phyloP scores from a whole-genome alignment of 768 basidiomycete genomes.

The Tylopilus sp. region DNA sequence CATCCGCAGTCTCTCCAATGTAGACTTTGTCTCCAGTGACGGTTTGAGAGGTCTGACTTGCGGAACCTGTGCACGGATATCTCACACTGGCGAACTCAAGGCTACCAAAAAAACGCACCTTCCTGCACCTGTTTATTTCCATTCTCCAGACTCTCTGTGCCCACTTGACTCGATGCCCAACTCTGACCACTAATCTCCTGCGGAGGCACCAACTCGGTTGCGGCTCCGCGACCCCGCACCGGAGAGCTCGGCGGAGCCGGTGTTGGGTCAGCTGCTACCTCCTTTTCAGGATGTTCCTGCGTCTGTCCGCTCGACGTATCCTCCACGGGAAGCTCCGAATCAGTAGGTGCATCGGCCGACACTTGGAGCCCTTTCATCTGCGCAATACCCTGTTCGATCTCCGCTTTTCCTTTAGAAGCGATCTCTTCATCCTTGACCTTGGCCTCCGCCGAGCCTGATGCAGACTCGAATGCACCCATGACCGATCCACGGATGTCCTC shows the following conservation, averaged over 20 bases:
- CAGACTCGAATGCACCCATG: conserved; percentile 38
- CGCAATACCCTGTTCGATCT: conserved; percentile 39
- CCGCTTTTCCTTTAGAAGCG: conserved; percentile 35
- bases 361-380: conserved; percentile 18
- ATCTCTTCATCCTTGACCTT: conserved; percentile 35
- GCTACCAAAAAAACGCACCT: neutral
- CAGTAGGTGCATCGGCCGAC: neutral
- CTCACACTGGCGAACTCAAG: neutral
- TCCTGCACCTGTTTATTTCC: neutral
- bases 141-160: neutral
- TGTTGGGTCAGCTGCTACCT: neutral
- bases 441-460: conserved; percentile 23
- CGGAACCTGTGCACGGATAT: neutral
- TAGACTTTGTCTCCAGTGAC: neutral
- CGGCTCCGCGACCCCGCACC: neutral
- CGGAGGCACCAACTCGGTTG: neutral
- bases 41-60: neutral
- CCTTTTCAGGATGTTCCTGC: neutral
- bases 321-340: neutral
- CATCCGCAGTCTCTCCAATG: neutral
- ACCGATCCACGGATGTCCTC: conserved; percentile 44
- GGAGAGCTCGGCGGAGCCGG: neutral
- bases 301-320: neutral
- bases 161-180: neutral
- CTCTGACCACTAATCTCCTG: neutral